Base-by-base conservation (phyloP, 2,329 filamentous ascomycete genomes). In the Purpureocillium takamizusanense region DNA sequence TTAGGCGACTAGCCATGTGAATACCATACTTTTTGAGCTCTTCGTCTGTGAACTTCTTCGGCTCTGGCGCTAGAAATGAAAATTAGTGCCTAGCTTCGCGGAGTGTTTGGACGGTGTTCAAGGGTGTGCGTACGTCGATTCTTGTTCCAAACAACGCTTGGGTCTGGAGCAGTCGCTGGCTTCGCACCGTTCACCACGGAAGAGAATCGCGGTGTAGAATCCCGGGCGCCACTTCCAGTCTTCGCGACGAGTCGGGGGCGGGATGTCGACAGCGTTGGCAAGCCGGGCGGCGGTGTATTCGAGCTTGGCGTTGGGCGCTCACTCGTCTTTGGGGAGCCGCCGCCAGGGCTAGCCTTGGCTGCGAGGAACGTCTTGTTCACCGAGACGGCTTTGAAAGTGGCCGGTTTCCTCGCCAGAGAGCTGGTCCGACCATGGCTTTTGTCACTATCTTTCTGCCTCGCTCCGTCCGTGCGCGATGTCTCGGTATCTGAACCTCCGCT, bases 1-100 rank as follows among this genome's bases (percentile, higher is more conserved):
- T 81, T 40, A 92, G 66, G 49, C 86, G 80, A 50, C 75, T 86
- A 40, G 86, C 84, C 62, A 94, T 75, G 56, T 92, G 86, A 51
- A 92, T 92, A 25, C 86, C 86, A 59, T 86, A 88, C 56, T 87
- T 85, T 57, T 87, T 83, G 53, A 94, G 70, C 55, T 94, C 86
- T 56, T 94, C 86, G 51, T 94, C 86, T 4, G 86, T 90, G 42
- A 88, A 79, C 54, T 88, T 86, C 57, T 86, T 87, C 4, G 83
- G 80, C 43, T 87, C 83, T 7, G 82, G 78, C 7, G 74, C 72
- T 38, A 79, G 73, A 49, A 31, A 35, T 23, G 23, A 38, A 30
- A 49, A 28, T 57, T 51, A 60, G 54, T 46, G 14, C 29, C 34
- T 21, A 13, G 17, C 12, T 16, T 12, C 17, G 42, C 28, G 34